Conservation (phyloP, 2,329 filamentous ascomycete species). For the Aspergillus terreus region DNA sequence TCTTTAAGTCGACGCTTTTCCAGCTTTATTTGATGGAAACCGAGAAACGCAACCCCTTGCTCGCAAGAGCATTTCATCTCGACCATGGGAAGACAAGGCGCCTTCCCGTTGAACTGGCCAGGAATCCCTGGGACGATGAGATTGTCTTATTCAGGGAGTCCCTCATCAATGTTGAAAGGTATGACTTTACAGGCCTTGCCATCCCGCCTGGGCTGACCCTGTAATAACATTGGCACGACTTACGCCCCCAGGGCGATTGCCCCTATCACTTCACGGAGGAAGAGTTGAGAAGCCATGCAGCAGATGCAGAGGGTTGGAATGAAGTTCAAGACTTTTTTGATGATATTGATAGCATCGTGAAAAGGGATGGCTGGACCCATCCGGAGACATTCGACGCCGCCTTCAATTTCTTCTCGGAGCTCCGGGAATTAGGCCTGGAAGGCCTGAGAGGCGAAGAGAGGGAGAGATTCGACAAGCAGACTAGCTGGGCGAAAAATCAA, state of each 20-base stretch:
- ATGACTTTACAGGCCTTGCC: not conserved
- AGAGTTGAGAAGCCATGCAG: slow-evolving; percentile 14
- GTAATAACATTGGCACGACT: slow-evolving; percentile 16
- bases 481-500: not conserved
- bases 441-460: slow-evolving; percentile 29
- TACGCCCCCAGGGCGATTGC: slow-evolving; percentile 13
- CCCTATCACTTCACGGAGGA: slow-evolving; percentile 19
- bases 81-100: slow-evolving; percentile 21
- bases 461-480: slow-evolving; percentile 23
- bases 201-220: not conserved
- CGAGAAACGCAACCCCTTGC: slow-evolving; percentile 11
- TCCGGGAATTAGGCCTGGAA: slow-evolving; percentile 30
- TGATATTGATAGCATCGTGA: slow-evolving; percentile 29
- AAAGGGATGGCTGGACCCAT: slow-evolving; percentile 38
- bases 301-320: slow-evolving; percentile 22
- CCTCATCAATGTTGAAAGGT: slow-evolving; percentile 24
- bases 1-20: slow-evolving; percentile 20
- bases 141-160: slow-evolving; percentile 21
- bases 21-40: slow-evolving; percentile 21
- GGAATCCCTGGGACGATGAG: slow-evolving; percentile 24
- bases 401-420: slow-evolving; percentile 28
- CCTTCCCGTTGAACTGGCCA: slow-evolving; percentile 16
- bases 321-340: slow-evolving; percentile 35
- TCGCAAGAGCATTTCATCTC: slow-evolving; percentile 17
- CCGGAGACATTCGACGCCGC: slow-evolving; percentile 35